phyloP scores from a whole-genome alignment of 2,329 filamentous ascomycete genomes.

The Pochonia chlamydosporia region DNA sequence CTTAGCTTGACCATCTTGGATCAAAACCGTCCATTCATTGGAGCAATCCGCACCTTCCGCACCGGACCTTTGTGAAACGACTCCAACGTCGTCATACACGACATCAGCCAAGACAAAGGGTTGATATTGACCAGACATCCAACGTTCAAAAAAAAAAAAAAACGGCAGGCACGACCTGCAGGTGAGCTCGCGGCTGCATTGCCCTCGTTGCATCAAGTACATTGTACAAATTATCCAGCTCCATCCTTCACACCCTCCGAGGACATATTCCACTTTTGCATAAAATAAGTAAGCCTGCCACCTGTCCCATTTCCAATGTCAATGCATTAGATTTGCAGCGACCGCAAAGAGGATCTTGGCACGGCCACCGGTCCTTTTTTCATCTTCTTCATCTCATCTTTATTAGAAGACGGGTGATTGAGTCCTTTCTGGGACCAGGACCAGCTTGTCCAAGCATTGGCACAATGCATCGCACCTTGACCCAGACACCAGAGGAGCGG shows the following conservation, averaged over 20 bases:
- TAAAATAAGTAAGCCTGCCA: no score
- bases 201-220: background rate
- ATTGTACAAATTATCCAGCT: no score
- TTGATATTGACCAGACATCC: no score
- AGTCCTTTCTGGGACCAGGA: background rate
- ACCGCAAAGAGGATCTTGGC: background rate
- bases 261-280: no score
- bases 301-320: background rate
- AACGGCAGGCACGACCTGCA: background rate
- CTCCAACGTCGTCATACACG: background rate
- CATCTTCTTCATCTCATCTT: background rate
- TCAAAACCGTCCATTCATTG: no score
- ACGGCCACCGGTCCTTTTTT: background rate
- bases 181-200: background rate
- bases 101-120: background rate
- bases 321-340: background rate
- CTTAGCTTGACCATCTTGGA: no score
- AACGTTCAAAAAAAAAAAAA: background rate
- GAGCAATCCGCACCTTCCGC: background rate
- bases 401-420: background rate
- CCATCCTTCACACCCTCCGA: no score
- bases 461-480: slow-evolving; percentile 1
- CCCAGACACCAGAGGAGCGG: background rate
- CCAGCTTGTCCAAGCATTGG: background rate
- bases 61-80: no score